Evolutionary conservation across 1,284 basidiomycete genomes (phyloP).

Genomic region (Trametes pubescens): DNA sequence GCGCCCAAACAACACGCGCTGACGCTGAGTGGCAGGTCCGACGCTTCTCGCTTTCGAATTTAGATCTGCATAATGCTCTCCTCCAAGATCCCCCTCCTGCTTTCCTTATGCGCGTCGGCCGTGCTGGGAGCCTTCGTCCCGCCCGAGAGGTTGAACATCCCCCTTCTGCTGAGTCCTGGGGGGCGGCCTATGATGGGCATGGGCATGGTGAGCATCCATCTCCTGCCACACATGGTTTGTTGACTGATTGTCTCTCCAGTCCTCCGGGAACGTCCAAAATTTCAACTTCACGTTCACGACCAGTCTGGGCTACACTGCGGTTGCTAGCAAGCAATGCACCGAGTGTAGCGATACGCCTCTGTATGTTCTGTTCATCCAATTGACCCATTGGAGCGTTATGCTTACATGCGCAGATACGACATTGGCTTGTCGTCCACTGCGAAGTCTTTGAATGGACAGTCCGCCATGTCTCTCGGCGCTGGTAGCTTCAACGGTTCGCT

Average conservation of each 20-base stretch:
- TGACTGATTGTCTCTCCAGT: conserved; percentile 6
- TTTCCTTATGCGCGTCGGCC: conserved; percentile 25
- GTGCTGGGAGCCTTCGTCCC: conserved; percentile 23
- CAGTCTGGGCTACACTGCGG: conserved; percentile 46
- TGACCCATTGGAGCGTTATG: not conserved
- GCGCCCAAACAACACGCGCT: conserved; percentile 1
- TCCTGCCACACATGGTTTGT: not conserved
- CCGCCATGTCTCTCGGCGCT: conserved; percentile 37
- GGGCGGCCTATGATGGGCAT: conserved; percentile 34
- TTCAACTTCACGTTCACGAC: conserved; percentile 51
- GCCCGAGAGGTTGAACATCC: conserved; percentile 25
- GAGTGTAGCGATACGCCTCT: conserved; percentile 42
- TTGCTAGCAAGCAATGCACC: conserved; percentile 45
- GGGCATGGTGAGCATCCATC: conserved; percentile 30
- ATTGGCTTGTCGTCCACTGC: conserved; percentile 41
- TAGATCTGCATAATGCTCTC: conserved; percentile 30
- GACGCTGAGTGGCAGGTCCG: not conserved
- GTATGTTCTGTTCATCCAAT: conserved; percentile 34
- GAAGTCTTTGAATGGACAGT: conserved; percentile 31
- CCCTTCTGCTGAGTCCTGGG: conserved; percentile 33
- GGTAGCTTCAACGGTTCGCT: conserved; percentile 39
- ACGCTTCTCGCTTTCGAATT: conserved; percentile 1
- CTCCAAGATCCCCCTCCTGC: conserved; percentile 21
- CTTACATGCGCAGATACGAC: conserved; percentile 42
- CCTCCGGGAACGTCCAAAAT: conserved; percentile 39